Evolutionary conservation across 305 asterid species (phyloP).

Genomic region (Solanum hybrid): DNA sequence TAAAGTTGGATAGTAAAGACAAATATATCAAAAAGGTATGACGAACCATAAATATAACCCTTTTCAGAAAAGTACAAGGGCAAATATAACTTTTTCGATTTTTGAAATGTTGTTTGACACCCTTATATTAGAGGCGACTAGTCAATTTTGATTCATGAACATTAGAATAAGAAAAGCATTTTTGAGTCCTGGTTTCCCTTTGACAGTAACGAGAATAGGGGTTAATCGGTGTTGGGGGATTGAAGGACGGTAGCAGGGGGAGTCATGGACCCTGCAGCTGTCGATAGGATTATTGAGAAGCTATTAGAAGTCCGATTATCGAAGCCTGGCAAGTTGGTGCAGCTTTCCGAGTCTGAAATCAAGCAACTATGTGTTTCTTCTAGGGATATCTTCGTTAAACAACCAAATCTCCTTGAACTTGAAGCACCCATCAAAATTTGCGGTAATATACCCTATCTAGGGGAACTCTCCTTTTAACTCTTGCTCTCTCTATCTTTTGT

Average conservation of each 20-base stretch:
- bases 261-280: constrained; percentile 57
- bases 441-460: constrained; percentile 24
- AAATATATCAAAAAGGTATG: neutral
- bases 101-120: neutral
- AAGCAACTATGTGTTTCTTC: constrained; percentile 85
- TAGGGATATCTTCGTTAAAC: constrained; percentile 65
- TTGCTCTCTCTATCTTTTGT: neutral
- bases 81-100: neutral
- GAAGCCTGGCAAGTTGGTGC: constrained; percentile 88
- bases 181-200: neutral
- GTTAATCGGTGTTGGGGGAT: neutral
- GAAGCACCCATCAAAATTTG: constrained; percentile 99
- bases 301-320: constrained; percentile 83
- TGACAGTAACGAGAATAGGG: neutral
- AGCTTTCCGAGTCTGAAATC: constrained; percentile 86
- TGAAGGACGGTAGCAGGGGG: neutral
- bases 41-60: too few relatives aligned
- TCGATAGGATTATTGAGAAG: constrained; percentile 78
- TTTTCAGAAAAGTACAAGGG: too few relatives aligned
- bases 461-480: neutral
- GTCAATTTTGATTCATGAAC: neutral
- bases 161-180: neutral
- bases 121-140: neutral
- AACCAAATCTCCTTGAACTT: constrained; percentile 93
- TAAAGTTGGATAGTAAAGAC: neutral